These are phyloP conservation scores for Globisporangium rhizosaccharum DNA, from an alignment of 352 stramenopile species.

Conservation along the genomic window DNA sequence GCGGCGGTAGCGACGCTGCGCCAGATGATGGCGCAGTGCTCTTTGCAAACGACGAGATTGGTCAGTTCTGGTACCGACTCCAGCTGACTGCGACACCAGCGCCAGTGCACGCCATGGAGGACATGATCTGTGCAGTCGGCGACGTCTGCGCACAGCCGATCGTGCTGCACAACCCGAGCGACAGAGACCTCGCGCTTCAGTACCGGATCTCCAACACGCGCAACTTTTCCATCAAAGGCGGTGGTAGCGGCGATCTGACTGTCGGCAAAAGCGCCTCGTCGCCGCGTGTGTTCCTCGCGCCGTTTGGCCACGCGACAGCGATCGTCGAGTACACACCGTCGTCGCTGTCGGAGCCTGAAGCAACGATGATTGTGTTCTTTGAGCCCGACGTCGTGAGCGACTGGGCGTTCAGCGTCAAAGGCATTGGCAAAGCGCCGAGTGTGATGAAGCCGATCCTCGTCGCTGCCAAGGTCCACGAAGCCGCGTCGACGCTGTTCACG, in stretches of 20 bases:
- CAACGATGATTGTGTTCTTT: conserved; percentile 62
- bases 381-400: conserved; percentile 77
- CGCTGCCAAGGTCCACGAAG: conserved; percentile 70
- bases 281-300: conserved; percentile 36
- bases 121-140: conserved; percentile 85
- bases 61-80: conserved; percentile 93
- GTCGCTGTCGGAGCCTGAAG: conserved; percentile 80
- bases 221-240: conserved; percentile 87
- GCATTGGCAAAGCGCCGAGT: conserved; percentile 77
- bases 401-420: conserved; percentile 83
- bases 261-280: conserved; percentile 2
- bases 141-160: conserved; percentile 70
- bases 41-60: conserved; percentile 88
- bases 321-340: conserved; percentile 89
- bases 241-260: neutral
- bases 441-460: conserved; percentile 85
- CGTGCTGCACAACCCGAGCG: conserved; percentile 87
- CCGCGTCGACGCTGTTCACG: conserved; percentile 79
- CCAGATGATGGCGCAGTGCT: conserved; percentile 71
- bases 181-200: conserved; percentile 68
- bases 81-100: conserved; percentile 63
- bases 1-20: neutral
- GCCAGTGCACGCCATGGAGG: conserved; percentile 37
- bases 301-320: conserved; percentile 65
- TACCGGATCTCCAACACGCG: conserved; percentile 66